phyloP scores from a whole-genome alignment of 2,329 filamentous ascomycete species.

The Cadophora luteo-olivacea region DNA sequence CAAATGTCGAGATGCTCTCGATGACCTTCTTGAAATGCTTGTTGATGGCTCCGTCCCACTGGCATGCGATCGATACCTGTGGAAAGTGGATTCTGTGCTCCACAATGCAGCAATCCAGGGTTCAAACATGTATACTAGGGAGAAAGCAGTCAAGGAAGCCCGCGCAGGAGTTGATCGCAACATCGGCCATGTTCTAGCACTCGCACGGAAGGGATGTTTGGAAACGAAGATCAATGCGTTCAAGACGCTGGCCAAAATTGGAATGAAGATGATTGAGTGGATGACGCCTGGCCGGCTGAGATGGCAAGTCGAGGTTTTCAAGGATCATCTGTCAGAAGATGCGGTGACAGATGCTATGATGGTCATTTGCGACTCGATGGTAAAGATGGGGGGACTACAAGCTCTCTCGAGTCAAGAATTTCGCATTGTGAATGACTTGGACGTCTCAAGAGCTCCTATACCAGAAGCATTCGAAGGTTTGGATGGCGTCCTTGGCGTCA shows the following conservation, averaged over 20 bases:
- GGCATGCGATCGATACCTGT: constrained; percentile 1
- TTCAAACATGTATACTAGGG: background rate
- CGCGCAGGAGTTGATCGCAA: constrained; percentile 12
- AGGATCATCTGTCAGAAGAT: constrained; percentile 26
- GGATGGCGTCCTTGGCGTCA: constrained; percentile 20
- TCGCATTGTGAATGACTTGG: constrained; percentile 9
- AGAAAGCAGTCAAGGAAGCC: background rate
- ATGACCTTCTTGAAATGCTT: constrained; percentile 5
- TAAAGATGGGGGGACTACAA: constrained; percentile 12
- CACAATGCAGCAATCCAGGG: background rate
- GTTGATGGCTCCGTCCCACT: constrained; percentile 5
- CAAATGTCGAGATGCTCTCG: constrained; percentile 1
- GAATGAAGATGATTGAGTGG: constrained; percentile 23
- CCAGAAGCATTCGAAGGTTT: constrained; percentile 23
- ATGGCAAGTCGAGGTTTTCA: constrained; percentile 22
- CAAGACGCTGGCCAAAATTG: constrained; percentile 23
- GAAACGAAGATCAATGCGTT: constrained; percentile 27
- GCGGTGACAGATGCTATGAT: constrained; percentile 26
- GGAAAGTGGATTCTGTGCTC: constrained; percentile 2
- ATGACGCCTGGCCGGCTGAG: background rate
- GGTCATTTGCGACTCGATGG: constrained; percentile 21
- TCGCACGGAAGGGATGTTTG: constrained; percentile 14
- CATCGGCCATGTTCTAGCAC: constrained; percentile 15
- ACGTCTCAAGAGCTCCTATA: constrained; percentile 16
- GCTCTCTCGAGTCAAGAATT: constrained; percentile 17